Evolutionary conservation across 2,329 filamentous ascomycete species (phyloP).

Genomic region (Elsinoe fawcettii): DNA sequence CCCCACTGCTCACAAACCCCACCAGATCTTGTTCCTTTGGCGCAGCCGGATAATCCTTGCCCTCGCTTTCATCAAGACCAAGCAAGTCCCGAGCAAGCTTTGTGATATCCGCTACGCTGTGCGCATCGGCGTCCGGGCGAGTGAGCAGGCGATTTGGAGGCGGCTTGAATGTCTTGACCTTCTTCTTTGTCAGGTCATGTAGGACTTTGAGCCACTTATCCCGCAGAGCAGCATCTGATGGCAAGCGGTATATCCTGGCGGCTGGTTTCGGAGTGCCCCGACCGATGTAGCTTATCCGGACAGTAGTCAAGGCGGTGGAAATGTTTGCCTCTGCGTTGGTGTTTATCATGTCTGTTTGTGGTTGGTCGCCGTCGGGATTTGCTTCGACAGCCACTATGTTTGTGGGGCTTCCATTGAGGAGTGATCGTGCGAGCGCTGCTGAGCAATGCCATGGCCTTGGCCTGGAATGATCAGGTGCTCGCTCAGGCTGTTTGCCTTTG

Average conservation of each 20-base stretch:
- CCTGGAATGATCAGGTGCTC: constrained; percentile 33
- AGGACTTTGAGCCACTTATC: constrained; percentile 58
- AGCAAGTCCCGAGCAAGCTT: background rate
- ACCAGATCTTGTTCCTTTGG: constrained; percentile 69
- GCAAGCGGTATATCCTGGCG: constrained; percentile 80
- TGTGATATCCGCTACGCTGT: background rate
- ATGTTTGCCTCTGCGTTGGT: constrained; percentile 24
- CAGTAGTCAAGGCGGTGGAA: constrained; percentile 43
- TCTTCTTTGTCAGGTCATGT: background rate
- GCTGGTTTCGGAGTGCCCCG: constrained; percentile 64
- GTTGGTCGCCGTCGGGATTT: background rate
- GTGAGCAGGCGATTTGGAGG: constrained; percentile 17
- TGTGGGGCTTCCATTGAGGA: constrained; percentile 19
- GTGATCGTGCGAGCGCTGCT: constrained; percentile 28
- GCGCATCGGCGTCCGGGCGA: constrained; percentile 20
- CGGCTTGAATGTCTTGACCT: background rate
- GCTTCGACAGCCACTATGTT: background rate
- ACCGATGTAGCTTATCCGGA: constrained; percentile 58
- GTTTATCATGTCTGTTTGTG: background rate
- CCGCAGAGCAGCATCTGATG: constrained; percentile 49
- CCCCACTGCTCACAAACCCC: constrained; percentile 83
- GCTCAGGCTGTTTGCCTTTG: constrained; percentile 16
- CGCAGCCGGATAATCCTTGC: constrained; percentile 52
- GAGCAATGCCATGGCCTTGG: constrained; percentile 31
- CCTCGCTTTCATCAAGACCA: constrained; percentile 14